phyloP scores from a whole-genome alignment of 78 protist species.

The Cyanophora paradoxa region DNA sequence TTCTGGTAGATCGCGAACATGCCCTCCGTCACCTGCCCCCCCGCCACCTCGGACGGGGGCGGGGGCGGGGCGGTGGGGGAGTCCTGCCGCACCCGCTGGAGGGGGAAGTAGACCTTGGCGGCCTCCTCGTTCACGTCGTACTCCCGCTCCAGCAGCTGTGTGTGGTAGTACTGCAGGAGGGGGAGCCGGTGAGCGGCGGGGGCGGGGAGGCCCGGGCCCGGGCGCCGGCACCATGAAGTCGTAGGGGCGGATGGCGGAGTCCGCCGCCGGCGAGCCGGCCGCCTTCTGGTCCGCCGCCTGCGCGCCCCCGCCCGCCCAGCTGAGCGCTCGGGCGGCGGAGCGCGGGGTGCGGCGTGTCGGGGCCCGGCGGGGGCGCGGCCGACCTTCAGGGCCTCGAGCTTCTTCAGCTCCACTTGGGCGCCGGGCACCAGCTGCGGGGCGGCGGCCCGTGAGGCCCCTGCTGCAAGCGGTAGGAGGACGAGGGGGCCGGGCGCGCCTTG shows the following conservation, averaged over 20 bases:
- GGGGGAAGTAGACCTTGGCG: slow-evolving; percentile 47
- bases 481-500: not conserved
- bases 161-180: slow-evolving; percentile 37
- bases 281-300: not conserved
- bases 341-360: not conserved
- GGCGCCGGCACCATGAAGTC: not conserved
- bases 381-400: no score
- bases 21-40: slow-evolving; percentile 17
- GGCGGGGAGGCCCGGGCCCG: not conserved
- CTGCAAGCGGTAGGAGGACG: not conserved
- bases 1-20: slow-evolving; percentile 41
- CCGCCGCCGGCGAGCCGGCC: not conserved
- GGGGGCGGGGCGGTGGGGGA: no score
- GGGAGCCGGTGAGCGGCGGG: not conserved
- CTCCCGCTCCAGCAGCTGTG: slow-evolving; percentile 24
- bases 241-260: not conserved
- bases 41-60: not conserved
- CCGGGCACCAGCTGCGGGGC: not conserved
- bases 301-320: not conserved
- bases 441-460: not conserved
- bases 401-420: not conserved
- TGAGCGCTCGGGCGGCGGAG: not conserved
- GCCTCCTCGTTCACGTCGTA: slow-evolving; percentile 38
- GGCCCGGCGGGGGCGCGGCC: not conserved
- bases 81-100: no score